Base-by-base conservation (phyloP, 352 stramenopile species). In the Pythium biforme region DNA sequence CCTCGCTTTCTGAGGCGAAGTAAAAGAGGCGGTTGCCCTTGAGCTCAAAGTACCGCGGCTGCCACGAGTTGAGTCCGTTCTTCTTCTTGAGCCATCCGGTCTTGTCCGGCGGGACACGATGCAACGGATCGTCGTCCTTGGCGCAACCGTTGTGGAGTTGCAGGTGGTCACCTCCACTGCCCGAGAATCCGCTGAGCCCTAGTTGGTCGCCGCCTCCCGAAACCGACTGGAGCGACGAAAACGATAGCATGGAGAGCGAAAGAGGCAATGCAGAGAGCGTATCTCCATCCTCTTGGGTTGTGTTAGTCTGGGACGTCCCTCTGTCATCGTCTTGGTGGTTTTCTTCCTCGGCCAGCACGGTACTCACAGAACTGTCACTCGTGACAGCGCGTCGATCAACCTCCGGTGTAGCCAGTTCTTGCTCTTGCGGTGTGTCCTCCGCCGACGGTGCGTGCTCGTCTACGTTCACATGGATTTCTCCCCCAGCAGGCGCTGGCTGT, bases 31-130 rank as follows among this genome's bases (percentile, higher is more conserved):
- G 81, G 46, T 90, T 90, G 27, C 84, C 82, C 50, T 92, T 90
- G 29, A 92, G 75, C 61, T 94, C 84, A 53, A 92, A 94, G 67
- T 88, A 94, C 19, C 84, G 79, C 45, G 75, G 67, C 39, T 94
- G 82, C 84, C 81, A 92, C 26, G 84, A 75, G 39, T 84, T 90
- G 14, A 91, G 61, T n/a, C 84, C 84, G 29, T 79, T 88, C 47
- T 88, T 86, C 68, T 92, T 94, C 65, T 89, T 89, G 19, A 91
- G 76, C 80, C 84, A 92, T 7, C 82, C 82, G 2, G 75, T 89
- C 59, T 89, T 90, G 61, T 88, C 75, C 0, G 81, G 81, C 22
- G 75, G 57, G 19, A 72, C 62, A 52, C 64, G 40, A 39, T 64
- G 55, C 17, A 48, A 47, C 17, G 64, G 27, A 54, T 77, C 68